A percentile compares a stretch with the other conserved stretches of the same genome.
These are phyloP conservation scores for Polyrhizophydium stewartii DNA, from an alignment of 371 early-diverging fungal genomes.

Conservation along the genomic window DNA sequence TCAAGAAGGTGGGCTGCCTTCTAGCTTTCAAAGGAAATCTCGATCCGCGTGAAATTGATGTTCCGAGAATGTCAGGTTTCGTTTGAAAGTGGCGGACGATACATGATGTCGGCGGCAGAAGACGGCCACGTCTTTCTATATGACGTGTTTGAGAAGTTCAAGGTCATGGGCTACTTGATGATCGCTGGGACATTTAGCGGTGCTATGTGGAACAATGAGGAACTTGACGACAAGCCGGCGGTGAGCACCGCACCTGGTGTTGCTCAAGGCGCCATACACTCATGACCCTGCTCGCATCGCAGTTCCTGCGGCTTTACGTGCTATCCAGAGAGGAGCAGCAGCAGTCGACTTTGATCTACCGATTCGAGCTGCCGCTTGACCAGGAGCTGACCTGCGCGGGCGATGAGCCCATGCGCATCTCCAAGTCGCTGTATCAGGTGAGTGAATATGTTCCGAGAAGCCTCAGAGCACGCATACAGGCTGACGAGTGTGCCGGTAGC, in stretches of 20 bases:
- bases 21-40: no score
- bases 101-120: conserved; percentile 17
- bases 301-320: conserved; percentile 17
- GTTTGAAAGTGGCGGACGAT: conserved; percentile 39
- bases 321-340: conserved; percentile 5
- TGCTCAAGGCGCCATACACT: no score
- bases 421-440: conserved; percentile 1
- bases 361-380: conserved; percentile 22
- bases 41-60: conserved; percentile 5
- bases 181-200: conserved; percentile 5
- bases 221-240: conserved; percentile 14
- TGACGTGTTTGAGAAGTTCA: conserved; percentile 19
- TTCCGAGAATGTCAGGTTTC: conserved; percentile 12
- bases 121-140: conserved; percentile 18
- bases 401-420: background rate
- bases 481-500: conserved; percentile 5
- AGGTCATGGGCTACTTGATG: conserved; percentile 22
- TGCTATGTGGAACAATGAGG: conserved; percentile 29
- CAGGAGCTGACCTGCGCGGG: conserved; percentile 1
- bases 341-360: conserved; percentile 11
- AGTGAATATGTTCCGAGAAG: no score
- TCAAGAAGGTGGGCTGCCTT: conserved; percentile 25
- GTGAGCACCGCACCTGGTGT: background rate
- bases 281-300: background rate
- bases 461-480: background rate